phyloP scores from a whole-genome alignment of 345 rosid genomes.

The Camelina laxa region DNA sequence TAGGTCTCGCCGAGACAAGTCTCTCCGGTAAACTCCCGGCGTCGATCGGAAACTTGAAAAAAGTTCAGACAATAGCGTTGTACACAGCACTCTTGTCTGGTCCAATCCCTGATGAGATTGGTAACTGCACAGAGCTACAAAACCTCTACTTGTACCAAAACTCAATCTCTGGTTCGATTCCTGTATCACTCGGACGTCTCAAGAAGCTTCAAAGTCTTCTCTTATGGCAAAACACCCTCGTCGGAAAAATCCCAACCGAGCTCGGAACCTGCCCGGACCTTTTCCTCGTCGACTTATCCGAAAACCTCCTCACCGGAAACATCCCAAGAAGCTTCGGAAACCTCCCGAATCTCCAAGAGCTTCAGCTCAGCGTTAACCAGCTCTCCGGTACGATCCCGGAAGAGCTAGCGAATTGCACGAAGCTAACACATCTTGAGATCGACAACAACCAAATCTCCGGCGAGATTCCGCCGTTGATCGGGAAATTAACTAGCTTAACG shows the following conservation, averaged over 20 bases:
- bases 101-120: constrained; percentile 78
- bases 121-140: constrained; percentile 81
- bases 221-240: constrained; percentile 91
- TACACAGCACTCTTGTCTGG: constrained; percentile 82
- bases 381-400: constrained; percentile 75
- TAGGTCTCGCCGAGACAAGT: constrained; percentile 95
- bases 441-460: constrained; percentile 83
- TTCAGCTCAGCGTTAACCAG: constrained; percentile 90
- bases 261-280: constrained; percentile 72
- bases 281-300: constrained; percentile 72
- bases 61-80: constrained; percentile 74
- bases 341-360: constrained; percentile 78
- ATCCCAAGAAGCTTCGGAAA: constrained; percentile 80
- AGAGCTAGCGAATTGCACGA: constrained; percentile 70
- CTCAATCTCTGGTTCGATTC: constrained; percentile 82
- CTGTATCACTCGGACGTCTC: constrained; percentile 66
- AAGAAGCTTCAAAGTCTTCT: constrained; percentile 78
- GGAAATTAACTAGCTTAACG: constrained; percentile 69
- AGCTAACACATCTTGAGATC: constrained; percentile 72
- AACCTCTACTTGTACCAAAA: constrained; percentile 88
- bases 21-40: constrained; percentile 82
- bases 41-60: constrained; percentile 71
- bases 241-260: constrained; percentile 76
- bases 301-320: constrained; percentile 75
- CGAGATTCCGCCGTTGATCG: constrained; percentile 68